Base-by-base conservation (phyloP, 1,284 basidiomycete species). In the Ganoderma lucidum region DNA sequence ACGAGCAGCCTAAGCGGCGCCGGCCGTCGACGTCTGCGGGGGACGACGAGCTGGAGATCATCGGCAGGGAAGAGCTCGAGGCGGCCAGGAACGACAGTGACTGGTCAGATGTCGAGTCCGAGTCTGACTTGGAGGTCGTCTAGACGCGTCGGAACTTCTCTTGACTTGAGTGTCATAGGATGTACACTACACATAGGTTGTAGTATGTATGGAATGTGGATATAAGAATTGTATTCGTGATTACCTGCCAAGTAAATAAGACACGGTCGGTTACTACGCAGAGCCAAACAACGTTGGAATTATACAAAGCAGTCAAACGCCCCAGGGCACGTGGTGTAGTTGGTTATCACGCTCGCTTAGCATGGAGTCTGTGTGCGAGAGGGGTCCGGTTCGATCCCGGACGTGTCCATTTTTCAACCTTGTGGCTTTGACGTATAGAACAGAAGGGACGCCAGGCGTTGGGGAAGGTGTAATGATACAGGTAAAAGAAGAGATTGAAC, bases 31-130 rank as follows among this genome's bases (percentile, higher is more conserved):
- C 23, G 23, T 51, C 44, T 60, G 19, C 32, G 9, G 61, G 41
- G 14, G 68, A 71, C 35, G 35, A 58, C 30, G 74, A 70, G 63
- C 41, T 70, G 60, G 73, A 75, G 51, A 67, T 75, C 42, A 71
- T 74, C 55, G 65, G 58, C 64, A 64, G 60, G 53, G 70, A 69
- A n/a, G 74, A 75, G 51, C 60, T 67, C 19, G 65, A 64, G 42
- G 69, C 15, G n/a, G 70, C 15, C 15, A 17, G 30, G 53, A 32
- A 56, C 8, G 30, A 17, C 30, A 56, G 53, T 8, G 53, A 56
- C 48, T 51, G 48, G 48, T 51, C 48, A 10, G 48, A 51, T 23
- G 48, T 51, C 23, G 48, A 51, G 23, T 51, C 48, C 4, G 48
- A 28, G 48, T 51, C 48, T 14, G 48, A 51, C 48, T 28, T 51